Percentiles rank a stretch among this genome's conserved stretches.
Conservation (phyloP, 371 early-diverging fungal genomes). For the Basidiobolus heterosporus region DNA sequence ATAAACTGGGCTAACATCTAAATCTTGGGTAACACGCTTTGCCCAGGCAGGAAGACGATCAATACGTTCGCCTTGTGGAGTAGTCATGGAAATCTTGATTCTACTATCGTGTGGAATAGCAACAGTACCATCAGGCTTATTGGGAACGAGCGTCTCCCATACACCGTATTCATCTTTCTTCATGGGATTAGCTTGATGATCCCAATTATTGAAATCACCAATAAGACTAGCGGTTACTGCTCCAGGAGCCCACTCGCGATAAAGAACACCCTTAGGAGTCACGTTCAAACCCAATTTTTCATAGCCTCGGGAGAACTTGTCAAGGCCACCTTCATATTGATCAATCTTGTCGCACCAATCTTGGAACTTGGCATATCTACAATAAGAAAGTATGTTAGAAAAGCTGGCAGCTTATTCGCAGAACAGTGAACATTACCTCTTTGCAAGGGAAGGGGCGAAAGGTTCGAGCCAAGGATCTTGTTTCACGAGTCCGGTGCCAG, state of each 20-base stretch:
- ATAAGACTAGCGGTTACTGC: constrained; percentile 62
- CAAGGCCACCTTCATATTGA: constrained; percentile 52
- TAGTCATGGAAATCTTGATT: constrained; percentile 71
- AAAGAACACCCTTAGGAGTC: constrained; percentile 38
- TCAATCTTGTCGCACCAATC: constrained; percentile 51
- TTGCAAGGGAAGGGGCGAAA: constrained; percentile 29
- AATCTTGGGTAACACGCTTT: constrained; percentile 68
- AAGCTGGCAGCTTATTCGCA: not conserved
- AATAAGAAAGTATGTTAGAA: not conserved
- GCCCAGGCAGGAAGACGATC: constrained; percentile 86
- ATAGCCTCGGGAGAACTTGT: constrained; percentile 61
- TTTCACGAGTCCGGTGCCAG: constrained; percentile 26
- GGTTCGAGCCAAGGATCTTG: constrained; percentile 59
- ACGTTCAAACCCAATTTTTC: constrained; percentile 62
- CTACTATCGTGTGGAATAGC: constrained; percentile 74
- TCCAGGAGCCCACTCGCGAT: constrained; percentile 90
- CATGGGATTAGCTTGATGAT: constrained; percentile 57
- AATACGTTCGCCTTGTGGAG: constrained; percentile 57
- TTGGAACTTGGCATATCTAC: constrained; percentile 29
- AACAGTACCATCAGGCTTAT: constrained; percentile 32
- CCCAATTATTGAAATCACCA: constrained; percentile 90
- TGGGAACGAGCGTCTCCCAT: constrained; percentile 51
- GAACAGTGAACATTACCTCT: constrained; percentile 23
- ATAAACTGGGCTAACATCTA: constrained; percentile 58
- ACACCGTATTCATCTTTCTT: constrained; percentile 58